Base-by-base conservation (phyloP, 768 basidiomycete genomes). In the Leccinum pellstonianum region DNA sequence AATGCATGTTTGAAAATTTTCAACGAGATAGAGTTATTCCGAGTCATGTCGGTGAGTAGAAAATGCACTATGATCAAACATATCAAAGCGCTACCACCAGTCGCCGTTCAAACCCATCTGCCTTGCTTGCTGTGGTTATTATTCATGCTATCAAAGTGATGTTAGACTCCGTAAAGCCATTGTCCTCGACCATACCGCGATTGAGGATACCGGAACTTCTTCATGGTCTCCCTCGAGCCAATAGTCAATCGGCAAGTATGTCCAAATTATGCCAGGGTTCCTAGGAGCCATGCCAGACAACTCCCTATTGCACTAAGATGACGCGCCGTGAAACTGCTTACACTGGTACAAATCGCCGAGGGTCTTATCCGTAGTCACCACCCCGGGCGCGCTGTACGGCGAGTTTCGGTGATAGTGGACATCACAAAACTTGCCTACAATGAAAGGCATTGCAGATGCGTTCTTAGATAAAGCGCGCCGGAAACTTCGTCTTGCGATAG, bases 181-280 rank as follows among this genome's bases (percentile, higher is more conserved):
- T 23, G 21, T 48, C 59, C 27, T 49, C 27, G n/a, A 59, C 41
- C 73, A 53, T 66, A 86, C 90, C 86, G 84, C 11, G 95, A 98
- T 72, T 97, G 94, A 29, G 96, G 94, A 77, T 83, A 90, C 29
- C 92, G 80, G n/a, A n/a, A n/a, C n/a, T 70, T 98, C 91, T 11
- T 80, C 69, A 52, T 75, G 77, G 68, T 90, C 78, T 17, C 83
- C 89, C 50, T 83, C 88, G n/a, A 91, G 79, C 91, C 93, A 97
- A 70, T 90, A 83, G 63, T 96, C 88, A 52, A 95, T 94, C 95
- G 0, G 90, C 80, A 15, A 98, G 81, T 52, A 83, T 84, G 67
- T 96, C 93, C 93, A 94, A 98, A 59, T 95, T 91, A 62, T 90
- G 85, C 91, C 95, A 98, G 0, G 93, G 86, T 68, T 95, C 90